Evolutionary conservation across 129 eudicot species (phyloP).

Genomic region (Lactuca sativa): DNA sequence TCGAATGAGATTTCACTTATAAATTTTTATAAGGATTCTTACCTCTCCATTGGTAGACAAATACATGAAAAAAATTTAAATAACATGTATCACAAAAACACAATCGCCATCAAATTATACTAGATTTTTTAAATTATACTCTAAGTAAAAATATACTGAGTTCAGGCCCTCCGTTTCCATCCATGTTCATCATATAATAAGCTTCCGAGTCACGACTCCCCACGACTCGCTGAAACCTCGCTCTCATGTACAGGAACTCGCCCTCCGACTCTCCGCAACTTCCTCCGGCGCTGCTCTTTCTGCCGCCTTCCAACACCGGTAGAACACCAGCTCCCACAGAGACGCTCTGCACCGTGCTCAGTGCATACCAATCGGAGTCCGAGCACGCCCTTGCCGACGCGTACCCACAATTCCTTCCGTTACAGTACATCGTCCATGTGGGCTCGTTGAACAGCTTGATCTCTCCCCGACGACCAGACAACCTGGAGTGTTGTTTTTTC

Average conservation of each 20-base stretch:
- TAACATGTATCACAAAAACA: not conserved
- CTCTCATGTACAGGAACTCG: slow-evolving; percentile 91
- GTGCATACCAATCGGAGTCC: slow-evolving; percentile 74
- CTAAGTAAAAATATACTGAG: slow-evolving; percentile 81
- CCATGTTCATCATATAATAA: slow-evolving; percentile 90
- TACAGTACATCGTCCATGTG: slow-evolving; percentile 83
- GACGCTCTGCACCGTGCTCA: slow-evolving; percentile 68
- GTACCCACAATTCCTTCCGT: slow-evolving; percentile 81
- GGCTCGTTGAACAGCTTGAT: slow-evolving; percentile 51
- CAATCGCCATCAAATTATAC: not conserved
- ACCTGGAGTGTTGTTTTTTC: slow-evolving; percentile 14
- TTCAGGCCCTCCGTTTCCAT: slow-evolving; percentile 81
- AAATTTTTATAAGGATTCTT: not conserved
- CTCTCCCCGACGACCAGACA: slow-evolving; percentile 18
- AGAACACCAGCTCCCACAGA: slow-evolving; percentile 96
- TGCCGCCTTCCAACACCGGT: slow-evolving; percentile 66
- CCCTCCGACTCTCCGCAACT: slow-evolving; percentile 45
- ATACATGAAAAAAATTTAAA: not conserved
- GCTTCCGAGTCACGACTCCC: slow-evolving; percentile 98
- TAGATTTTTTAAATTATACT: slow-evolving; percentile 22
- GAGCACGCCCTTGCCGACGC: slow-evolving; percentile 60
- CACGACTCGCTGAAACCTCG: slow-evolving; percentile 84
- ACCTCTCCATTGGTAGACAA: not conserved
- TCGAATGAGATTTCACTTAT: not conserved
- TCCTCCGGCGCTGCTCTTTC: slow-evolving; percentile 19